Conservation (phyloP, 176 grass and related monocot genomes). For the Cenchrus purpureus region DNA sequence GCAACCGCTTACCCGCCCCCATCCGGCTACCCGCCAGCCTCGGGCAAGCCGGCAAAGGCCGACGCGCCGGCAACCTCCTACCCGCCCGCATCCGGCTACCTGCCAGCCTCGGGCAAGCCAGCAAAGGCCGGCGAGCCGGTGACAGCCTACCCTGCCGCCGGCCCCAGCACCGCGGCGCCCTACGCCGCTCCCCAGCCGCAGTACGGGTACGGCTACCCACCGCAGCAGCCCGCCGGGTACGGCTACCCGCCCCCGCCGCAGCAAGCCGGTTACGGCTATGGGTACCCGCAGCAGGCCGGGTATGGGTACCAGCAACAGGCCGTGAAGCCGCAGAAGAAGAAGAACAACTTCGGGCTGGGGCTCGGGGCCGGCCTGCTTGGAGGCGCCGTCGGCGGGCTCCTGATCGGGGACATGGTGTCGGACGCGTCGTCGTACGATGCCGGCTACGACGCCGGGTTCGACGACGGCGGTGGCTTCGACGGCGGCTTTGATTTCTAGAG, state of each 20-base stretch:
- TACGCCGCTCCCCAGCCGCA: slow-evolving; percentile 56
- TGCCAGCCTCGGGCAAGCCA: slow-evolving; percentile 26
- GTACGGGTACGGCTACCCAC: slow-evolving; percentile 57
- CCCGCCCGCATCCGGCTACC: slow-evolving; percentile 47
- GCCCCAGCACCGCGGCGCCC: slow-evolving; percentile 40
- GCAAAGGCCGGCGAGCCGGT: slow-evolving; percentile 48
- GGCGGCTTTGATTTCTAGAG: slow-evolving; percentile 76
- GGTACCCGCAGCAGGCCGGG: slow-evolving; percentile 35
- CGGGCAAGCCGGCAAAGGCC: slow-evolving; percentile 42
- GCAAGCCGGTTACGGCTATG: slow-evolving; percentile 53
- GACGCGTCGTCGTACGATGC: slow-evolving; percentile 47
- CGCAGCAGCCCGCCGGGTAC: slow-evolving; percentile 48
- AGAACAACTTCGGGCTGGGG: slow-evolving; percentile 66
- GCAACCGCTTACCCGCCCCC: slow-evolving; percentile 25
- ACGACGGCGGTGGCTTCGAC: slow-evolving; percentile 71
- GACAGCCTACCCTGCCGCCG: slow-evolving; percentile 58
- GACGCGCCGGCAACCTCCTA: slow-evolving; percentile 48
- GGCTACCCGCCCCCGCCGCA: slow-evolving; percentile 56
- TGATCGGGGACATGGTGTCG: slow-evolving; percentile 65
- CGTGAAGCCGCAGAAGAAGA: slow-evolving; percentile 61
- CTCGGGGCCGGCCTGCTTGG: slow-evolving; percentile 68
- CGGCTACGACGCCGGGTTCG: slow-evolving; percentile 65
- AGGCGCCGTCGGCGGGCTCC: slow-evolving; percentile 69
- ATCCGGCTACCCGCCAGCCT: slow-evolving; percentile 45
- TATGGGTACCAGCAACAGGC: slow-evolving; percentile 63